phyloP scores from a whole-genome alignment of 1,284 basidiomycete species.

The Cutaneotrichosporon spelunceum region DNA sequence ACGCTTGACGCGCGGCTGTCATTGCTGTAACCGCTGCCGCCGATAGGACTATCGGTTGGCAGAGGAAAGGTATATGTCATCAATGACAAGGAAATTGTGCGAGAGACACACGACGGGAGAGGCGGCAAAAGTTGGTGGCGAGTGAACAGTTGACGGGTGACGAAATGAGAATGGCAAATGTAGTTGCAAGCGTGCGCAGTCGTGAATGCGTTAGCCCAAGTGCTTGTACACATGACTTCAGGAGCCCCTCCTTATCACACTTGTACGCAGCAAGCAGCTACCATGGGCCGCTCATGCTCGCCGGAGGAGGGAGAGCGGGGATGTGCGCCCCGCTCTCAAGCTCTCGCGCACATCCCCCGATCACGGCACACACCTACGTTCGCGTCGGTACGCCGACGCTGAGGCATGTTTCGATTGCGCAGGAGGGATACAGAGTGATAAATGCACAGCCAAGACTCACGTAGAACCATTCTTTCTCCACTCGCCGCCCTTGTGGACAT shows the following conservation, averaged over 20 bases:
- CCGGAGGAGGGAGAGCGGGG: background rate
- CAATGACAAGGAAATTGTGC: background rate
- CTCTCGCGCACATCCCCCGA: too few species aligned
- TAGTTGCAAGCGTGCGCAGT: background rate
- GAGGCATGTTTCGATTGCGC: background rate
- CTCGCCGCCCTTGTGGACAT: conserved; percentile 23
- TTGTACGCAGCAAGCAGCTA: background rate
- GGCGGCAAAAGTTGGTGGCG: too few species aligned
- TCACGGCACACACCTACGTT: background rate
- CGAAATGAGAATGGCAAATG: conserved; percentile 3
- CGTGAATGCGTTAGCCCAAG: conserved; percentile 6
- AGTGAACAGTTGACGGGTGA: background rate
- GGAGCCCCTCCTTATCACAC: background rate
- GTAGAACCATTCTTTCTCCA: conserved; percentile 39
- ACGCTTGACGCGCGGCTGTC: conserved; percentile 11
- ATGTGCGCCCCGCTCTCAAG: background rate
- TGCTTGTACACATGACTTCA: conserved; percentile 14
- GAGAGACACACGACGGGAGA: too few species aligned
- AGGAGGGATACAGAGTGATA: background rate
- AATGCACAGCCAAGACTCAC: conserved; percentile 30
- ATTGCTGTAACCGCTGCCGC: background rate
- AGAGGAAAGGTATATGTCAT: background rate
- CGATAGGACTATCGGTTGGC: background rate
- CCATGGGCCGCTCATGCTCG: background rate
- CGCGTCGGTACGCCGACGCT: background rate